A percentile compares a stretch with the other conserved stretches of the same genome.
Evolutionary conservation across 1,139 yeast species (phyloP).

Genomic region (Suhomyces taliae): DNA sequence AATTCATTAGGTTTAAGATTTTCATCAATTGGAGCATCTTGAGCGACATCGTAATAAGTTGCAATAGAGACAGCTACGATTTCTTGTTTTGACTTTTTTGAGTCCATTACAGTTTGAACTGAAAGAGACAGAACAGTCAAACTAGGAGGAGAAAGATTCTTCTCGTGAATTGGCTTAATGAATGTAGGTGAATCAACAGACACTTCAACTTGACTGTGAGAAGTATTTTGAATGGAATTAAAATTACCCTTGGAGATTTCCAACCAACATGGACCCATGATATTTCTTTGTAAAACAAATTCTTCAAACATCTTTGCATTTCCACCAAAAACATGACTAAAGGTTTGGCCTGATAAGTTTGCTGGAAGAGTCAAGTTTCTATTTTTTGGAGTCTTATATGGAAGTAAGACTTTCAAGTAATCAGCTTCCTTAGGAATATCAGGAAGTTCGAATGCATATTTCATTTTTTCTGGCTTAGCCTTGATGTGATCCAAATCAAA

Average conservation of each 20-base stretch:
- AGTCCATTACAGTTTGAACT: constrained; percentile 77
- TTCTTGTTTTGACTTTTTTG: constrained; percentile 75
- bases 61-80: constrained; percentile 81
- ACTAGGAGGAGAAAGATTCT: constrained; percentile 53
- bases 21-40: constrained; percentile 68
- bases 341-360: constrained; percentile 73
- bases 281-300: constrained; percentile 75
- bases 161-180: constrained; percentile 47
- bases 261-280: constrained; percentile 99
- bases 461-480: constrained; percentile 70
- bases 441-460: constrained; percentile 86
- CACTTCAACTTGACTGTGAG: constrained; percentile 82
- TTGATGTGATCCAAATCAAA: constrained; percentile 62
- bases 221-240: constrained; percentile 57
- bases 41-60: constrained; percentile 62
- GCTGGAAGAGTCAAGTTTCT: constrained; percentile 54
- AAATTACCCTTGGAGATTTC: constrained; percentile 68
- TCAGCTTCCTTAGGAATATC: constrained; percentile 79
- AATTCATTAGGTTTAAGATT: constrained; percentile 54
- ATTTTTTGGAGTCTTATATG: constrained; percentile 62
- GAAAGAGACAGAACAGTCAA: constrained; percentile 74
- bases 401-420: constrained; percentile 76
- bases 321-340: constrained; percentile 78
- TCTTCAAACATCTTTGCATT: constrained; percentile 76
- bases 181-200: constrained; percentile 51